Evolutionary conservation across 2,329 filamentous ascomycete genomes (phyloP).

Genomic region (Elsinoe ampelina): DNA sequence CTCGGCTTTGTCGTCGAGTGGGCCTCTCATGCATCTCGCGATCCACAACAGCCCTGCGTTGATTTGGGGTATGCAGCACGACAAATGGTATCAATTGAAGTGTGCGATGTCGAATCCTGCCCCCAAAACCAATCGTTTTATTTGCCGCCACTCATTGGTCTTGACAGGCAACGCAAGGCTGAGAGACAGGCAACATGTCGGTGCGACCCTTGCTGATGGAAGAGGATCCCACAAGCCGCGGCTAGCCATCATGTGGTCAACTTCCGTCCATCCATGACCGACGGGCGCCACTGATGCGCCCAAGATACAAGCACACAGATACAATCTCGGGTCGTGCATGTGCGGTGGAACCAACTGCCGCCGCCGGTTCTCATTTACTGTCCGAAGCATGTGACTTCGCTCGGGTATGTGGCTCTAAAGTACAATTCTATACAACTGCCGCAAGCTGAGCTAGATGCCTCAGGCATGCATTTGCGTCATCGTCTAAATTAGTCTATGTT

Average conservation of each 20-base stretch:
- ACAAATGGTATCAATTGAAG: too few relatives aligned
- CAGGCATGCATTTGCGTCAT: neutral
- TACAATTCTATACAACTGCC: neutral
- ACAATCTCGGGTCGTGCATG: neutral
- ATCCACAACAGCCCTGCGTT: neutral
- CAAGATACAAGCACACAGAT: too few relatives aligned
- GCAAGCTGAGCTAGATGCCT: neutral
- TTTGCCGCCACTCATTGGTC: too few relatives aligned
- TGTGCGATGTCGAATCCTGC: too few relatives aligned
- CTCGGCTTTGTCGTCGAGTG: neutral
- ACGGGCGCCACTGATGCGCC: neutral
- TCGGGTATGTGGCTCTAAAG: neutral
- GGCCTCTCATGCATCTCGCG: neutral
- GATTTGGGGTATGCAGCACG: neutral
- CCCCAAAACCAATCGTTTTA: too few relatives aligned
- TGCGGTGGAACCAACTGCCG: neutral
- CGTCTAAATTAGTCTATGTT: slow-evolving; percentile 39
- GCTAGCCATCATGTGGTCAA: neutral
- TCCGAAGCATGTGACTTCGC: neutral
- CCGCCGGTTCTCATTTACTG: too few relatives aligned
- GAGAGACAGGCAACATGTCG: neutral
- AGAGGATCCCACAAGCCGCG: neutral
- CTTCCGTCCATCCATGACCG: neutral
- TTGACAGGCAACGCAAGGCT: too few relatives aligned
- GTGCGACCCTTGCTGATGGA: neutral